Percentiles rank a stretch among this genome's conserved stretches.
phyloP scores from a whole-genome alignment of 2,329 filamentous ascomycete genomes.

The Thielaviopsis ethacetica region DNA sequence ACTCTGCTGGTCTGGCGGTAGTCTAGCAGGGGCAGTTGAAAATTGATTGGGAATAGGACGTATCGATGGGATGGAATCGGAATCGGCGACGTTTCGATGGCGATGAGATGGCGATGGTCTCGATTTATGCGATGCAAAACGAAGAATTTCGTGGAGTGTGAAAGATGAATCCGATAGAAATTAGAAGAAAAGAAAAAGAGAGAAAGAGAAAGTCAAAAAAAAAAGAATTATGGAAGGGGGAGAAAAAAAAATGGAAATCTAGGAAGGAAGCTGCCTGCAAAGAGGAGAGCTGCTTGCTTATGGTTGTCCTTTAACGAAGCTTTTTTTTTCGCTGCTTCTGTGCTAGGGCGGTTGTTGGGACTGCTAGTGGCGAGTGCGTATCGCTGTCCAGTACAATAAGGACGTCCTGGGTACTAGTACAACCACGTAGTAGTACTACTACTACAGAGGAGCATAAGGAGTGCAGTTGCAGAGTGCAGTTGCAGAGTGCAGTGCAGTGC shows the following conservation, averaged over 20 bases:
- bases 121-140: neutral
- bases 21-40: neutral
- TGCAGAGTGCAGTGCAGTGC: neutral
- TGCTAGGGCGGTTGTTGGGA: no score
- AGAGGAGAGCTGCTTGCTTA: constrained; percentile 1
- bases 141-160: no score
- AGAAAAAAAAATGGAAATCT: neutral
- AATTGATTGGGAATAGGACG: neutral
- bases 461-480: no score
- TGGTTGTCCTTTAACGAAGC: neutral
- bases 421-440: no score
- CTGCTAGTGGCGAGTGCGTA: no score
- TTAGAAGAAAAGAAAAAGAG: neutral
- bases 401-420: no score
- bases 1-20: no score
- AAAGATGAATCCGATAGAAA: no score
- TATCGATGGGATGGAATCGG: neutral
- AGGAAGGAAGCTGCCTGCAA: neutral
- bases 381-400: no score
- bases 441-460: no score
- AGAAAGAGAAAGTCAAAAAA: neutral
- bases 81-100: neutral
- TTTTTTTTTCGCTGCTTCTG: neutral
- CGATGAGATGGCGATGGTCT: neutral
- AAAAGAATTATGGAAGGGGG: neutral